Evolutionary conservation across 129 eudicot species (phyloP).

Genomic region (Kitagawia praeruptora): DNA sequence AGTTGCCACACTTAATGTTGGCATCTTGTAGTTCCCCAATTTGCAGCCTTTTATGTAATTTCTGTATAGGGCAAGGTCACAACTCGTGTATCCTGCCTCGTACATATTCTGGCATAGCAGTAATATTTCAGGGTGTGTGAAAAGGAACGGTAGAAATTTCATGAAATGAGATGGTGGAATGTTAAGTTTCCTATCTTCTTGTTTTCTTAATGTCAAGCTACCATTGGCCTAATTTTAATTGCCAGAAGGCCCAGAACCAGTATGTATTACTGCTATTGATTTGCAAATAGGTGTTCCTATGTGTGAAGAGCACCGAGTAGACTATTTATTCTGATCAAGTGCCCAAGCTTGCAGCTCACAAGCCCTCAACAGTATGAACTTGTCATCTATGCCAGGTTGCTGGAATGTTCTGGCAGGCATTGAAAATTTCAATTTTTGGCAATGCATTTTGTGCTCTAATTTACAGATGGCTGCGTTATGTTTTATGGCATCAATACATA

Average conservation of each 20-base stretch:
- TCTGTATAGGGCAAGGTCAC: constrained; percentile 68
- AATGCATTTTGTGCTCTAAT: not conserved
- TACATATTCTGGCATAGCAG: constrained; percentile 49
- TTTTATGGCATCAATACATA: too few species aligned
- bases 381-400: not conserved
- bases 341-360: not conserved
- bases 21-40: not conserved
- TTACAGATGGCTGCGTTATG: too few species aligned
- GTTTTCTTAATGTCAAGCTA: not conserved
- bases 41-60: constrained; percentile 21
- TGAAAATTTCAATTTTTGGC: not conserved
- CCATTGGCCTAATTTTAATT: not conserved
- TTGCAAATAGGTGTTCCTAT: too few species aligned
- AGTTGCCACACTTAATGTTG: not conserved
- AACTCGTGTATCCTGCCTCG: constrained; percentile 40
- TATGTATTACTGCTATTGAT: too few species aligned
- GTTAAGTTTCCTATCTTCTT: not conserved
- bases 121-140: not conserved
- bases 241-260: too few species aligned
- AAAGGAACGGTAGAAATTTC: not conserved
- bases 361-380: not conserved
- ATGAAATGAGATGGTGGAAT: not conserved
- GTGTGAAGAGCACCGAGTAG: too few species aligned
- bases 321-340: not conserved
- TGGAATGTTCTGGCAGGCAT: not conserved